Evolutionary conservation across 345 rosid genomes (phyloP).

Genomic region (Hibiscus syriacus): DNA sequence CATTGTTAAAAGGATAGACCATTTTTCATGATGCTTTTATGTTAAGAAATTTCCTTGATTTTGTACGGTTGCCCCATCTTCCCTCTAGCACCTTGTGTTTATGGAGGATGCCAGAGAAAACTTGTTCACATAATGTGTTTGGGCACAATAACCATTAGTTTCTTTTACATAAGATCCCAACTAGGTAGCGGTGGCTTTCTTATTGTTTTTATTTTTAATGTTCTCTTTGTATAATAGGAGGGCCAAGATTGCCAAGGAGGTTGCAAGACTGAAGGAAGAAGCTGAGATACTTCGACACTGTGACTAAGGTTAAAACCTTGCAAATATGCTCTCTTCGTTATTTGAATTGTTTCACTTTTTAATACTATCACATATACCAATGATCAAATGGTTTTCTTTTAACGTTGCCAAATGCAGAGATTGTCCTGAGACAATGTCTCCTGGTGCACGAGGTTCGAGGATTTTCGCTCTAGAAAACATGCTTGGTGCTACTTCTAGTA

Average conservation of each 20-base stretch:
- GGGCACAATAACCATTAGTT: neutral
- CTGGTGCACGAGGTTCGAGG: conserved; percentile 94
- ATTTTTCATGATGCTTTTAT: too few species aligned
- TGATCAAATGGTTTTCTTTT: neutral
- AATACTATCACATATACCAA: neutral
- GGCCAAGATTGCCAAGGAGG: conserved; percentile 81
- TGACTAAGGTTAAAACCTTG: conserved; percentile 42
- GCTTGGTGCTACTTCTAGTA: conserved; percentile 82
- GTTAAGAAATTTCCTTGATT: too few species aligned
- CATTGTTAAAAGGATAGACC: too few species aligned
- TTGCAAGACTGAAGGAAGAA: conserved; percentile 81
- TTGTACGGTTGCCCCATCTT: too few species aligned
- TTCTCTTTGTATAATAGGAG: conserved; percentile 49
- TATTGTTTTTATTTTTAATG: neutral
- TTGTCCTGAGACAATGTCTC: conserved; percentile 59
- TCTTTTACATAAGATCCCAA: neutral
- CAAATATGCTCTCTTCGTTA: neutral
- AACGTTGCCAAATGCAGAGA: conserved; percentile 40
- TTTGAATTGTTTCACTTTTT: neutral
- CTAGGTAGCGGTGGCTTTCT: neutral
- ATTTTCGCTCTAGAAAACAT: conserved; percentile 92
- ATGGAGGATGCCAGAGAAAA: neutral
- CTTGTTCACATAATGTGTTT: neutral
- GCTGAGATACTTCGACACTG: conserved; percentile 43
- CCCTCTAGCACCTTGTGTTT: too few species aligned